A percentile compares a stretch with the other conserved stretches of the same genome.
These are phyloP conservation scores for Acanthamoeba royreba DNA, from an alignment of 208 protist species.

Conservation along the genomic window DNA sequence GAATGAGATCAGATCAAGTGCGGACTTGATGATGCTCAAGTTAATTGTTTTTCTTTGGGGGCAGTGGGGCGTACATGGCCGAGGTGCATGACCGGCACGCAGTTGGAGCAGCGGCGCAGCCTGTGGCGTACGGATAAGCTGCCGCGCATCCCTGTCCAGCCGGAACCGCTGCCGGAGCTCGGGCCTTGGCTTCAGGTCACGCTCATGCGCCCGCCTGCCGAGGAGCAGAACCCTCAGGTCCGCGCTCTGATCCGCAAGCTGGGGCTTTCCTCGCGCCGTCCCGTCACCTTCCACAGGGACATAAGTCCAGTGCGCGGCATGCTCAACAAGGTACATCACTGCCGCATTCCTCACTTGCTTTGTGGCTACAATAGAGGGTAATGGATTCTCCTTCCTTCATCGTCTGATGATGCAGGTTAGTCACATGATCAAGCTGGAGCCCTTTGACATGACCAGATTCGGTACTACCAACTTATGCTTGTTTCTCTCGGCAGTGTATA, in stretches of 20 bases:
- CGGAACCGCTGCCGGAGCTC: not conserved
- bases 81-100: too few relatives aligned
- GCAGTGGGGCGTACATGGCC: too few relatives aligned
- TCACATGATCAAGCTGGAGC: not conserved
- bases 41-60: too few relatives aligned
- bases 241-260: not conserved
- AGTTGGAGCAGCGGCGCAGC: not conserved
- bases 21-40: too few relatives aligned
- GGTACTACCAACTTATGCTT: not conserved
- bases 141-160: not conserved
- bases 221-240: not conserved
- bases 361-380: not conserved
- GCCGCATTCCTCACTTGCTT: not conserved
- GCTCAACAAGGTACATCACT: not conserved
- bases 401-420: not conserved
- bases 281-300: not conserved
- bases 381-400: not conserved
- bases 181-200: not conserved
- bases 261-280: not conserved
- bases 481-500: not conserved
- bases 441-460: not conserved
- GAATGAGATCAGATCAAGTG: too few relatives aligned
- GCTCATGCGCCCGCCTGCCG: not conserved
- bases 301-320: not conserved
- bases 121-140: not conserved